Evolutionary conservation across 139 green algal species (phyloP).

Genomic region (Closterium sp.): DNA sequence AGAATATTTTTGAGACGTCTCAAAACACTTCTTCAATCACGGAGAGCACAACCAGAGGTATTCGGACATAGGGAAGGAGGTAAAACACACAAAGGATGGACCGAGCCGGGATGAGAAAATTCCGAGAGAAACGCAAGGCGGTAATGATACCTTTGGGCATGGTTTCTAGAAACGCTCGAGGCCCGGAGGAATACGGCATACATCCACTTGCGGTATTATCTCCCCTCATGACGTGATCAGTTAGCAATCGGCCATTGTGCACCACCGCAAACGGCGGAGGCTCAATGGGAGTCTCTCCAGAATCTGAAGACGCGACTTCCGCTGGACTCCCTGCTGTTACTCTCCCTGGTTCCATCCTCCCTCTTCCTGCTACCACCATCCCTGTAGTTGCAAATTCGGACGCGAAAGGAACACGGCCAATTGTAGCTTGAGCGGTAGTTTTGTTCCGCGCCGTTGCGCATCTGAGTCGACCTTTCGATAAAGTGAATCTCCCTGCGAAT

Average conservation of each 20-base stretch:
- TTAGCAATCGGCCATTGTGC: background rate
- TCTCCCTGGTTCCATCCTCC: too few relatives aligned
- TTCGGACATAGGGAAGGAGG: background rate
- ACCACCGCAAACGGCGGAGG: background rate
- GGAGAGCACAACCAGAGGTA: background rate
- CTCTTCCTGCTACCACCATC: too few relatives aligned
- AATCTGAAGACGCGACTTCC: background rate
- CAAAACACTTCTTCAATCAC: too few relatives aligned
- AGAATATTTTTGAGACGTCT: too few relatives aligned
- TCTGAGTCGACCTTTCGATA: too few relatives aligned
- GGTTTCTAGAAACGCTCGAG: background rate
- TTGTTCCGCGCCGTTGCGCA: too few relatives aligned
- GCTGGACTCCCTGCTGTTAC: too few relatives aligned
- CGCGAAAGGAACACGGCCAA: too few relatives aligned
- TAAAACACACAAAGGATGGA: background rate
- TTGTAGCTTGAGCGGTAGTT: too few relatives aligned
- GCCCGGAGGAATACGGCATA: background rate
- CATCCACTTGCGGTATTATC: background rate
- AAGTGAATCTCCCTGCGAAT: too few relatives aligned
- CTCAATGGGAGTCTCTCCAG: background rate
- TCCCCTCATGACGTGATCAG: background rate
- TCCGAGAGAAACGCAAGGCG: background rate
- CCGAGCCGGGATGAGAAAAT: too few relatives aligned
- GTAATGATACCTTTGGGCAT: background rate
- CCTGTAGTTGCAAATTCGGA: too few relatives aligned